Percentiles rank a stretch among this genome's conserved stretches.
Evolutionary conservation across 306 rosid genomes (phyloP).

Genomic region (Geum urbanum): DNA sequence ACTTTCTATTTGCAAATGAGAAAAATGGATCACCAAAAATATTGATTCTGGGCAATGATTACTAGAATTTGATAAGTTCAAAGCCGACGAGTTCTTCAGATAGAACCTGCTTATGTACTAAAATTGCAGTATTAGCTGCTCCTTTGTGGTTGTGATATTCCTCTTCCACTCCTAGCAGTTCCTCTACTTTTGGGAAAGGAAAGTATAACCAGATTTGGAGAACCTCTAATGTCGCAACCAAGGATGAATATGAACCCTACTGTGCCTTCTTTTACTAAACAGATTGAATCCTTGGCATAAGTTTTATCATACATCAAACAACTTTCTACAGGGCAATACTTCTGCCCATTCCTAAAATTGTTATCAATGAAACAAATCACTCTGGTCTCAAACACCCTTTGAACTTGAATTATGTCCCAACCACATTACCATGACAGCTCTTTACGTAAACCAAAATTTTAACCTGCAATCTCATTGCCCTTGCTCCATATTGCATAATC

Average conservation of each 20-base stretch:
- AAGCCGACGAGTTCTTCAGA: not conserved
- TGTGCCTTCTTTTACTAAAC: conserved; percentile 60
- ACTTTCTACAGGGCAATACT: conserved; percentile 82
- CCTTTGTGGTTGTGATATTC: not conserved
- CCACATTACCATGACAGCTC: conserved; percentile 91
- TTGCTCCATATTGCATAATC: conserved; percentile 64
- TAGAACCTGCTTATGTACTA: not conserved
- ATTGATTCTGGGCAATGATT: not conserved
- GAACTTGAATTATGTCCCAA: conserved; percentile 76
- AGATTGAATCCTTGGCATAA: conserved; percentile 69
- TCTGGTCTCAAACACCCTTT: conserved; percentile 70
- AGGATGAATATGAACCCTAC: conserved; percentile 86
- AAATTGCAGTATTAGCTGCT: not conserved
- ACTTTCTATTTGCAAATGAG: not conserved
- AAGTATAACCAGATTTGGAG: conserved; percentile 15
- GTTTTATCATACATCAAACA: conserved; percentile 71
- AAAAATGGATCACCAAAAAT: not conserved
- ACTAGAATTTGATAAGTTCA: not conserved
- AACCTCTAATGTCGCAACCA: conserved; percentile 53
- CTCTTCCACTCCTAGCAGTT: not conserved
- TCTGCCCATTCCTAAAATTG: conserved; percentile 92
- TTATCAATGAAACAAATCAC: conserved; percentile 80
- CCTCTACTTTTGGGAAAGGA: not conserved
- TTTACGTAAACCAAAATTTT: conserved; percentile 78
- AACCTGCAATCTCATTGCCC: conserved; percentile 28